Evolutionary conservation across 2,329 filamentous ascomycete genomes (phyloP), one percentile per base, ranked within the genome.

Genomic region (Paecilomyces sp.): DNA sequence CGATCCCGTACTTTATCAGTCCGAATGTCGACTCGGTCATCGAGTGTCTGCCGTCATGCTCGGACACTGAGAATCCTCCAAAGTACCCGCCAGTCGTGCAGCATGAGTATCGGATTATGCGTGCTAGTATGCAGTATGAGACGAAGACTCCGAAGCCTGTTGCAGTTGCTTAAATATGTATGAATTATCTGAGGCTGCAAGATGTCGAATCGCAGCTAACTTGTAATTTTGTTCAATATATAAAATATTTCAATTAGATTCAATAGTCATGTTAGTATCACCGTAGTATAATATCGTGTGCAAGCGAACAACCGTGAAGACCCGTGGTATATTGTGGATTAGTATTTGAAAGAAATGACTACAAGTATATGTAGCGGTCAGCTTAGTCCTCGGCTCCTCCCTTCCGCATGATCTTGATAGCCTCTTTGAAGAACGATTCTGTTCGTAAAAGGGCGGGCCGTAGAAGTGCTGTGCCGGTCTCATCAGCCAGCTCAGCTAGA

Each of bases 1-100:
- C 70, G 18, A 67, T 72, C 53, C 68, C 70, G 6, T 73, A 71
- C 54, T 73, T 72, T 55, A 66, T 65, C n/a, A 68, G 67, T 53
- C 69, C 69, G 18, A 66, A 70, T 56, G 24, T 50, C 18, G 54
- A 59, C 50, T 54, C 34, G 2, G 30, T 59, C 28, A 59, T 59
- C 24, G 54, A 59, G 47, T 55, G 53, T 25, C 54, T 56, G 13
- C 54, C 58, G 11, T 56, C 58, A 11, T 53, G 51, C 51, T 25
- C 51, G 51, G 51, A 53, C 51, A n/a, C 51, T 25, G 7, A 53
- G 22, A 18, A 53, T 30, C 51, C 51, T 1, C 22, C 15, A 25
- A 53, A 53, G 51, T 53, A 53, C 9, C 51, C 51, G 22, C 51
- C 47, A 33, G 22, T 54, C 47, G 50, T 53, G 56, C 24, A 30